A percentile compares a stretch with the other conserved stretches of the same genome.
Evolutionary conservation across 345 rosid genomes (phyloP).

Genomic region (Salix exigua): DNA sequence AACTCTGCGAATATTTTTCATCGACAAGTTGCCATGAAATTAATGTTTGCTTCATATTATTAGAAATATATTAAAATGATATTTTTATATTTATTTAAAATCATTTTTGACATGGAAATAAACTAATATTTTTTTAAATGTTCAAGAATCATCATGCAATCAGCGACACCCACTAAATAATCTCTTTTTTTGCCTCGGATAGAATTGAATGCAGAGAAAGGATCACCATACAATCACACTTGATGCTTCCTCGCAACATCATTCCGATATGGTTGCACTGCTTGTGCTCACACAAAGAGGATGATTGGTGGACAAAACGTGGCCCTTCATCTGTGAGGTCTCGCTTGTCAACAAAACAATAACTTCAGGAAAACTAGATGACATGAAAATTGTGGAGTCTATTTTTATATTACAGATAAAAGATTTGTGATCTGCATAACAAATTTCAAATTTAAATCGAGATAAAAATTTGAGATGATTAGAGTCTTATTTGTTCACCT

Average conservation of each 20-base stretch:
- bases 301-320: neutral
- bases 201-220: neutral
- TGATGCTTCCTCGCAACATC: neutral
- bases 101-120: too few species aligned
- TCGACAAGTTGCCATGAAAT: too few species aligned
- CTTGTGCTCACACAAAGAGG: neutral
- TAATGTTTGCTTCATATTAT: too few species aligned
- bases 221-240: neutral
- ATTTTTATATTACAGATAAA: too few species aligned
- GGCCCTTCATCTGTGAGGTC: neutral
- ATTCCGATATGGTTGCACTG: neutral
- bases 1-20: too few species aligned
- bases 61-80: too few species aligned
- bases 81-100: too few species aligned
- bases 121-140: too few species aligned
- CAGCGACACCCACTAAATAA: neutral
- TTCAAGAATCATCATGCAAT: neutral
- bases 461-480: too few species aligned
- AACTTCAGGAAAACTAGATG: neutral
- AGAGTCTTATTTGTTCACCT: fast-evolving
- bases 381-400: neutral
- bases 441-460: too few species aligned
- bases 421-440: too few species aligned
- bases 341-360: neutral
- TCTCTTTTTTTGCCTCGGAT: neutral